A percentile compares a stretch with the other conserved stretches of the same genome.
phyloP scores from a whole-genome alignment of 2,329 filamentous ascomycete genomes.

The Arthrinium phaeospermum region DNA sequence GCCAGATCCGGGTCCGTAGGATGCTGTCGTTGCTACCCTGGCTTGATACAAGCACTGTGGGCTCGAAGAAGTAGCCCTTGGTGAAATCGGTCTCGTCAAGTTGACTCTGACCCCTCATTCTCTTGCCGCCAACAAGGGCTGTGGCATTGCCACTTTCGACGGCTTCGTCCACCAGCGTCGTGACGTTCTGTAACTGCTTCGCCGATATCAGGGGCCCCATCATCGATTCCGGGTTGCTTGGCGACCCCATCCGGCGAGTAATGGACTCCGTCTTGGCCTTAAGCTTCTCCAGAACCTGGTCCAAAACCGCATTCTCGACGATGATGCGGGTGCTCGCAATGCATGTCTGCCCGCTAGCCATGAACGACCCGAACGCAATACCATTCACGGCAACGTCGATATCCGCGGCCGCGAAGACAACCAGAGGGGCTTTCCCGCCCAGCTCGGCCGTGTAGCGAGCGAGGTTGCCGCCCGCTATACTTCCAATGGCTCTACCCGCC shows the following conservation, averaged over 20 bases:
- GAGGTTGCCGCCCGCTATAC: slow-evolving; percentile 68
- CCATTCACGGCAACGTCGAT: slow-evolving; percentile 72
- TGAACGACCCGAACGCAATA: slow-evolving; percentile 64
- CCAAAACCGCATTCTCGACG: slow-evolving; percentile 71
- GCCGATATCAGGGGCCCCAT: slow-evolving; percentile 70
- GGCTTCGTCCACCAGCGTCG: slow-evolving; percentile 69
- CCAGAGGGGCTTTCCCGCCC: slow-evolving; percentile 72
- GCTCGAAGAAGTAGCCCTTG: slow-evolving; percentile 77
- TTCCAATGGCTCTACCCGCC: slow-evolving; percentile 72
- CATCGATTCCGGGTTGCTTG: slow-evolving; percentile 59
- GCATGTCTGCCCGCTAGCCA: slow-evolving; percentile 62
- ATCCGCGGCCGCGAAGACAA: slow-evolving; percentile 70
- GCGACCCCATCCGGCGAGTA: slow-evolving; percentile 59
- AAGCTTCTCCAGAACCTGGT: slow-evolving; percentile 68
- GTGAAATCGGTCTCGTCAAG: slow-evolving; percentile 59
- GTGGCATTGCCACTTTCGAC: slow-evolving; percentile 53
- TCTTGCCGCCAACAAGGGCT: slow-evolving; percentile 51
- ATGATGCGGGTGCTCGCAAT: slow-evolving; percentile 78
- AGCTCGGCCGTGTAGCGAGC: slow-evolving; percentile 75
- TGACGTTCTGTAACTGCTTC: slow-evolving; percentile 68
- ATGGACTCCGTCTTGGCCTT: slow-evolving; percentile 66
- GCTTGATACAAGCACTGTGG: slow-evolving; percentile 70
- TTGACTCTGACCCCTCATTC: slow-evolving; percentile 52
- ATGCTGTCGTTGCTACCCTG: slow-evolving; percentile 62
- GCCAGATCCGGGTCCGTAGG: slow-evolving; percentile 74